A percentile compares a stretch with the other conserved stretches of the same genome.
Conservation (phyloP, 441 rosid species). For the Erysimum pusillum region DNA sequence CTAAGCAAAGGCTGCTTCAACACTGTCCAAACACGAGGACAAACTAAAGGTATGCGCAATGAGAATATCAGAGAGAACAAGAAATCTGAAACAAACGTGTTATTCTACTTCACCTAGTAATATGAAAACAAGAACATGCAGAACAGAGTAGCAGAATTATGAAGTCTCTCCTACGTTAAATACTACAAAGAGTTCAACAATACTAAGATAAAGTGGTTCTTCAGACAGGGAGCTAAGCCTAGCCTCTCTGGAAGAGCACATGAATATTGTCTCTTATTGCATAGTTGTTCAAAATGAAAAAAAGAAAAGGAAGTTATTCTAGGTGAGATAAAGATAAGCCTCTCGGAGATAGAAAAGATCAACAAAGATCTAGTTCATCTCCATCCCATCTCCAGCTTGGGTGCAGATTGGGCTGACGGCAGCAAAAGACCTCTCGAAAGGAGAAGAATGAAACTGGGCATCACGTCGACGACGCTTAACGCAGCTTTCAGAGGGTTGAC, state of each 20-base stretch:
- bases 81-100: slow-evolving; percentile 27
- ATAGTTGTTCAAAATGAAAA: slow-evolving; percentile 53
- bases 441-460: slow-evolving; percentile 81
- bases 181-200: slow-evolving; percentile 44
- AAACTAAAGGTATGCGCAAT: neutral
- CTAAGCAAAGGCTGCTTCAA: slow-evolving; percentile 21
- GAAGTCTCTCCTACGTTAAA: slow-evolving; percentile 47
- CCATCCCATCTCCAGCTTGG: slow-evolving; percentile 95
- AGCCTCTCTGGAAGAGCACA: slow-evolving; percentile 56
- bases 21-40: neutral
- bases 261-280: slow-evolving; percentile 58
- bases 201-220: slow-evolving; percentile 52
- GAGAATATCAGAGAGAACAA: slow-evolving; percentile 19
- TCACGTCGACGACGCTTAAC: slow-evolving; percentile 86
- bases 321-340: slow-evolving; percentile 50
- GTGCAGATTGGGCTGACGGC: slow-evolving; percentile 91
- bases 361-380: slow-evolving; percentile 71
- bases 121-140: slow-evolving; percentile 33
- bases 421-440: slow-evolving; percentile 91
- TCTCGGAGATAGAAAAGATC: slow-evolving; percentile 42
- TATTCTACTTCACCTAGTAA: slow-evolving; percentile 40
- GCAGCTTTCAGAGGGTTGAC: slow-evolving; percentile 73
- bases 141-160: slow-evolving; percentile 42
- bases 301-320: slow-evolving; percentile 46
- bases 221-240: slow-evolving; percentile 41